These are phyloP conservation scores for Metarhizium humberi DNA, from an alignment of 2,329 filamentous ascomycete genomes.

Conservation along the genomic window DNA sequence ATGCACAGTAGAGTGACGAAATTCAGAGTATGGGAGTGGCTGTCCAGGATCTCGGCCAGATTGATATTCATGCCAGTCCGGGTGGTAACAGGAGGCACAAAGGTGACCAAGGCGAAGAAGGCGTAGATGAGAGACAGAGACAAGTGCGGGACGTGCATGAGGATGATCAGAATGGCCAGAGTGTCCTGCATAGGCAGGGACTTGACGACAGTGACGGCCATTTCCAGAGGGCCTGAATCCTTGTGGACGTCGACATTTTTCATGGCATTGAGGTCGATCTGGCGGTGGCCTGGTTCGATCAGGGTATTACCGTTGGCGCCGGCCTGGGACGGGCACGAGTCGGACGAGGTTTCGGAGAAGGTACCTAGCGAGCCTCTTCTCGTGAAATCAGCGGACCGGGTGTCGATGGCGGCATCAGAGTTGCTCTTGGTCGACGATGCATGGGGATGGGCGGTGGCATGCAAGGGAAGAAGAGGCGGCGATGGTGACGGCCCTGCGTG, in stretches of 20 bases:
- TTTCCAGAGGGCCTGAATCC: slow-evolving; percentile 62
- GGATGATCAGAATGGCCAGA: slow-evolving; percentile 89
- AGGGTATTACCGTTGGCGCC: slow-evolving; percentile 24
- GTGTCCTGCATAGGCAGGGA: slow-evolving; percentile 90
- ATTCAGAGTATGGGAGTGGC: slow-evolving; percentile 76
- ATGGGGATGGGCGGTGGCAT: slow-evolving; percentile 18
- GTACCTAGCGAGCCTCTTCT: slow-evolving; percentile 41
- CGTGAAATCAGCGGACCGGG: slow-evolving; percentile 30
- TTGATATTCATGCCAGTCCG: slow-evolving; percentile 72
- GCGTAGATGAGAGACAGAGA: slow-evolving; percentile 84
- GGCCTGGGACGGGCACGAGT: slow-evolving; percentile 36
- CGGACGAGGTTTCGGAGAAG: slow-evolving; percentile 46
- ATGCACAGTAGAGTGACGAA: slow-evolving; percentile 76
- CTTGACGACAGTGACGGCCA: slow-evolving; percentile 77
- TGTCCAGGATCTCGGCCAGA: slow-evolving; percentile 85
- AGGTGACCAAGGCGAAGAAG: slow-evolving; percentile 85
- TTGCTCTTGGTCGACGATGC: slow-evolving; percentile 23
- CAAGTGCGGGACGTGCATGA: slow-evolving; percentile 84
- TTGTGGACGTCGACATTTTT: slow-evolving; percentile 61
- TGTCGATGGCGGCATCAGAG: slow-evolving; percentile 20
- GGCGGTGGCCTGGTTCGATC: slow-evolving; percentile 45
- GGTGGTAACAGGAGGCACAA: slow-evolving; percentile 74
- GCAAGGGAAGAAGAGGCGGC: slow-evolving; percentile 10
- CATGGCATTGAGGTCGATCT: slow-evolving; percentile 61
- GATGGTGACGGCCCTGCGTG: slow-evolving; percentile 21